Evolutionary conservation across 2,329 filamentous ascomycete genomes (phyloP), one percentile per base, ranked within the genome.

Genomic region (Xylaria sp.): DNA sequence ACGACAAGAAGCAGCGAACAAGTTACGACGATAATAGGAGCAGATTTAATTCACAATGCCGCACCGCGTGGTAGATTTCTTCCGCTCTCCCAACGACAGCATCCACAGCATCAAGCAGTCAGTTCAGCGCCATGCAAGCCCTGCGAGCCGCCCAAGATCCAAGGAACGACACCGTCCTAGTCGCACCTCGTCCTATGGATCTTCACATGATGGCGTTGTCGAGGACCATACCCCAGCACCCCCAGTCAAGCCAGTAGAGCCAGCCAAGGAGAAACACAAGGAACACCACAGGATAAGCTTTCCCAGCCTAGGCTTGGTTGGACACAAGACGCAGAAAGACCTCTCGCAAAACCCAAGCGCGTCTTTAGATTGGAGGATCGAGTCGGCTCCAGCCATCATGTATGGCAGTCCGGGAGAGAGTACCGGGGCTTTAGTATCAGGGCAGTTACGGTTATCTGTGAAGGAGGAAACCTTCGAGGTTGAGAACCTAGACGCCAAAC

Each of bases 301-400:
- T 58, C 82, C 82, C 4, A 74, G 77, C 52, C 78, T 84, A 71
- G 82, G 83, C 73, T 78, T 84, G 71, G 82, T 81, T 61, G 79
- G 81, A 9, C 79, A 80, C 66, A 79, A 78, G 60, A 50, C 75
- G 1, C 78, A 76, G 69, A 84, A 83, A 75, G 83, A 86, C 10
- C 72, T 73, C n/a, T 72, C 79, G 50, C 73, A 77, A 65, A 81
- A 81, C 63, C 76, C 81, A 1, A 81, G 82, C 66, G 83, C 84
- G 10, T 75, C 81, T 1, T 76, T 89, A 20, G 81, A 84, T 68
- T 88, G 86, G 84, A 85, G 82, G 74, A 91, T 98, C 72, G 94
- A 98, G 84, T 97, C 93, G 13, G 94, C 94, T 1, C 94, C 94
- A 2, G 86, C 95, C 20, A 88, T 98, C 55, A 91, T 97, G 82